Evolutionary conservation across 2,329 filamentous ascomycete genomes (phyloP).

Genomic region (Fusarium sp.): DNA sequence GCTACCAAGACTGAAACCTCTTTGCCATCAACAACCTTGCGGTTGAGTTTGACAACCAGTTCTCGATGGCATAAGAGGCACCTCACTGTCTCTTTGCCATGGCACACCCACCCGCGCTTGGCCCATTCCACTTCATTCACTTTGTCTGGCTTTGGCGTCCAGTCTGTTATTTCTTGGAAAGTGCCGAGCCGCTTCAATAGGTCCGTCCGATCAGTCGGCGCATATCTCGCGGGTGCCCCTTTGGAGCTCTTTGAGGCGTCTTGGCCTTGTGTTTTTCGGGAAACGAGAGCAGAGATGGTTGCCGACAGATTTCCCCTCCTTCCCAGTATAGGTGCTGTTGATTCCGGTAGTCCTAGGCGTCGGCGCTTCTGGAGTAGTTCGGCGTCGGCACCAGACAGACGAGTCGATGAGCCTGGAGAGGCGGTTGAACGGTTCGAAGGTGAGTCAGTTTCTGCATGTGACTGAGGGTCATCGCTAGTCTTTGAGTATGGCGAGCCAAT

Average conservation of each 20-base stretch:
- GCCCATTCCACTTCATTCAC: slow-evolving; percentile 95
- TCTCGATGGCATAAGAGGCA: slow-evolving; percentile 88
- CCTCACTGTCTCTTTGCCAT: slow-evolving; percentile 81
- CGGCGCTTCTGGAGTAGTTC: slow-evolving; percentile 63
- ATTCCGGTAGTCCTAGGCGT: slow-evolving; percentile 57
- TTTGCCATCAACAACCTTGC: slow-evolving; percentile 64
- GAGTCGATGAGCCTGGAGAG: slow-evolving; percentile 19
- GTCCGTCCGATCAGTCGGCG: slow-evolving; percentile 83
- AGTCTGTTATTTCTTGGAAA: slow-evolving; percentile 89
- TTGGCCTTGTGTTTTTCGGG: slow-evolving; percentile 37
- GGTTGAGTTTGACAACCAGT: slow-evolving; percentile 80
- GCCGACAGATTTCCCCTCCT: slow-evolving; percentile 34
- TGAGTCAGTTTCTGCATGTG: slow-evolving; percentile 12
- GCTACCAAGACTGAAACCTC: slow-evolving; percentile 63
- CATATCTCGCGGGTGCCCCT: slow-evolving; percentile 71
- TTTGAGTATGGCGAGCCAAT: slow-evolving; percentile 59
- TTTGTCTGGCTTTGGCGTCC: slow-evolving; percentile 88
- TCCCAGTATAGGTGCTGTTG: slow-evolving; percentile 48
- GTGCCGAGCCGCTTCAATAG: slow-evolving; percentile 84
- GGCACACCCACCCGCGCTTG: slow-evolving; percentile 89
- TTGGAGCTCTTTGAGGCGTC: slow-evolving; percentile 33
- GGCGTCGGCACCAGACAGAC: slow-evolving; percentile 45
- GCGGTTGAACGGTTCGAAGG: slow-evolving; percentile 22
- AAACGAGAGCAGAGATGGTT: slow-evolving; percentile 40
- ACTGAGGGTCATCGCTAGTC: slow-evolving; percentile 10